Percentiles rank a stretch among this genome's conserved stretches.
Conservation (phyloP, 2,329 filamentous ascomycete genomes). For the Penicillium crustosum region DNA sequence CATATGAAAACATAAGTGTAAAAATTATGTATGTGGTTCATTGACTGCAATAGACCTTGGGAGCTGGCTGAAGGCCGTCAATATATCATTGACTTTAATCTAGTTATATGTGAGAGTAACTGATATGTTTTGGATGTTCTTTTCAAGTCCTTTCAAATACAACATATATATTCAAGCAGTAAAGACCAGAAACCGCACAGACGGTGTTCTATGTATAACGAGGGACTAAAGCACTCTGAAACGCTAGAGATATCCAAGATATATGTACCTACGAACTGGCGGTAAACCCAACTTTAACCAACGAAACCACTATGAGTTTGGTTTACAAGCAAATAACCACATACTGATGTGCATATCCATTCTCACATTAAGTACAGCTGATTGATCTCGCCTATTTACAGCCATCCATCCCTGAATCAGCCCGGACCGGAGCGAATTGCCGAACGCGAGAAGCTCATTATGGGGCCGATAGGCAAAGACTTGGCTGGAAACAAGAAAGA, state of each 20-base stretch:
- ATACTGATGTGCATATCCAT: constrained; percentile 25
- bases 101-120: not conserved
- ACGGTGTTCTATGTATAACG: too few relatives aligned
- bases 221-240: not conserved
- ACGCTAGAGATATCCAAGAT: not conserved
- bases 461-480: constrained; percentile 7
- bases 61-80: not conserved
- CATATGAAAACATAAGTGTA: not conserved
- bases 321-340: not conserved
- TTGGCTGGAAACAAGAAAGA: constrained; percentile 2
- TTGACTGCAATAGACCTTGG: not conserved
- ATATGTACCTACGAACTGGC: not conserved
- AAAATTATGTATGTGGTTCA: not conserved
- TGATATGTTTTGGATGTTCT: too few relatives aligned
- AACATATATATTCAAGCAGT: too few relatives aligned
- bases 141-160: too few relatives aligned
- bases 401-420: constrained; percentile 9
- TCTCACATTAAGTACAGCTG: constrained; percentile 33
- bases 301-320: not conserved
- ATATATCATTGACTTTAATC: not conserved
- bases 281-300: not conserved
- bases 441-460: constrained; percentile 2
- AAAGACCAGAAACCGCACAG: too few relatives aligned
- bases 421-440: not conserved
- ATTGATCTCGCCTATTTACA: constrained; percentile 24